Base-by-base conservation (phyloP, 192 early-diverging fungal genomes). In the Gaertneriomyces semiglobifer region DNA sequence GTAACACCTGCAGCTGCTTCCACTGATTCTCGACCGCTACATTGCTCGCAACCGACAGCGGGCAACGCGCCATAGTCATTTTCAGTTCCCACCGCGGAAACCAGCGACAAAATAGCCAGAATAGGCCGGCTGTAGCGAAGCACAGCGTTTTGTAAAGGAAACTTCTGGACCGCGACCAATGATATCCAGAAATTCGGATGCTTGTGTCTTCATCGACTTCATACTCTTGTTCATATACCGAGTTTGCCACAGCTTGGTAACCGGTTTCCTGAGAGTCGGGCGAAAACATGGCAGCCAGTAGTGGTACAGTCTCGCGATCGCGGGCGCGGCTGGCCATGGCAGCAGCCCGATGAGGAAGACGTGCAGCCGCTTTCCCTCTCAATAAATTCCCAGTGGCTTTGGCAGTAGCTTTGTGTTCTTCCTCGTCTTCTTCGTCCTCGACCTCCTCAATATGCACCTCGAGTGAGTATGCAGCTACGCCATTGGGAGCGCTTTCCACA, bases 61-160 rank as follows among this genome's bases (percentile, higher is more conserved):
- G 74, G 40, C 79, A 88, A 2, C 64, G 72, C 10, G 44, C 48
- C n/a, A 88, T 88, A 0, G 88, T 87, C 80, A 89, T 85, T 54
- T 67, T 63, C 40, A 95, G 81, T 70, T 86, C 89, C 77, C 88
- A 81, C 18, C 68, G 70, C 56, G 93, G 91, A 44, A 96, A 70
- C 95, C 96, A 97, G 40, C 93, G 88, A 53, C 85, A 88, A 9
- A 94, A 51, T 14, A 97, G 74, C 58, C 86, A 93, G 2, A 89
- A 66, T 7, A 88, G 68, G 5, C 95, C 95, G 4, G 79, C 67
- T 4, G 92, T 83, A 50, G 89, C 62, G 41, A 91, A 11, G 19
- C 85, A 90, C 4, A 88, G 44, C 6, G 89, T 7, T 57, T 84
- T 73, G 73, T 91, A 95, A 6, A 89, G 41, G 51, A 85, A 79